A percentile compares a stretch with the other conserved stretches of the same genome.
phyloP scores from a whole-genome alignment of 768 basidiomycete species.

The Megacollybia marginata region DNA sequence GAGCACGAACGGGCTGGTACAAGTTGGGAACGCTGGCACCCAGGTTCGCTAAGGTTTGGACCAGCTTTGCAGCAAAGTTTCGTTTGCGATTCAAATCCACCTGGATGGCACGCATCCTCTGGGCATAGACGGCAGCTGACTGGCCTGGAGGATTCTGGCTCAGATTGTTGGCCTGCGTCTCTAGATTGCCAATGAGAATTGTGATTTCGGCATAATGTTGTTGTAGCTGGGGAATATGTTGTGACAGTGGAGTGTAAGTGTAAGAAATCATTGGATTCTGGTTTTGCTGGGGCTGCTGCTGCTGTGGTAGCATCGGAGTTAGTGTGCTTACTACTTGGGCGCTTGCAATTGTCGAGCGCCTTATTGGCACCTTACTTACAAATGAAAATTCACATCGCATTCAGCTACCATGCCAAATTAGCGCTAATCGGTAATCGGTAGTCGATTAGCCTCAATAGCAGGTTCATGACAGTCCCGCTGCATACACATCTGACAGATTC shows the following conservation, averaged over 20 bases:
- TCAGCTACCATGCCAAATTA: too few relatives aligned
- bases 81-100: slow-evolving; percentile 25
- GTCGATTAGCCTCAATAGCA: too few relatives aligned
- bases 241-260: too few relatives aligned
- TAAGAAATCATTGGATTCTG: not conserved
- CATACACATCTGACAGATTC: too few relatives aligned
- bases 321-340: too few relatives aligned
- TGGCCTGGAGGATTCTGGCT: slow-evolving; percentile 11
- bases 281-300: slow-evolving; percentile 3
- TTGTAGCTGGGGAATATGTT: not conserved
- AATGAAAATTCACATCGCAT: too few relatives aligned
- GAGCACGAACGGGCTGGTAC: too few relatives aligned
- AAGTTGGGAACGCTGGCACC: too few relatives aligned
- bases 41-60: slow-evolving; percentile 1
- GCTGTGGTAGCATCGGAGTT: slow-evolving; percentile 34
- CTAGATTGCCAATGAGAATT: slow-evolving; percentile 1
- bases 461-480: too few relatives aligned
- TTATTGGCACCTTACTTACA: too few relatives aligned
- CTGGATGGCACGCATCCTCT: slow-evolving; percentile 14
- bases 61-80: slow-evolving; percentile 31
- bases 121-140: slow-evolving; percentile 13
- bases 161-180: slow-evolving; percentile 6
- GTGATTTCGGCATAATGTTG: not conserved
- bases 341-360: too few relatives aligned
- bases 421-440: too few relatives aligned